These are phyloP conservation scores for Neltuma alba DNA, from an alignment of 306 rosid species.

Conservation along the genomic window DNA sequence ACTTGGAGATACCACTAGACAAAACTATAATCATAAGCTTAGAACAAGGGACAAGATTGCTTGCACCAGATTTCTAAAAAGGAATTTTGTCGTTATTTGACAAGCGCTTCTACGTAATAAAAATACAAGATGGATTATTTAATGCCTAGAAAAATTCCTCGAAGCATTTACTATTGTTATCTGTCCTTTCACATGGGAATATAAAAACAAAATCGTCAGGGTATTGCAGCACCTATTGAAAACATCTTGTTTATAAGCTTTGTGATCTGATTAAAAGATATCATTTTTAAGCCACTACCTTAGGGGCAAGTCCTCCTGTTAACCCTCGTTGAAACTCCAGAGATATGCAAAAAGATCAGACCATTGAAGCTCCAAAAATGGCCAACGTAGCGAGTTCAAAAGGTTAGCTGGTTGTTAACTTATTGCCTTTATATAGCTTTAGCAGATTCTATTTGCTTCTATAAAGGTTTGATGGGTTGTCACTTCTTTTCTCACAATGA, in stretches of 20 bases:
- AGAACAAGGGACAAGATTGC: background rate
- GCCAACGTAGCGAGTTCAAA: background rate
- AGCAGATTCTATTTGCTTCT: background rate
- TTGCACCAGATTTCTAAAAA: background rate
- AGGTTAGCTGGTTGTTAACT: conserved; percentile 1
- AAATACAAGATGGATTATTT: background rate
- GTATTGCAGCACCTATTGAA: background rate
- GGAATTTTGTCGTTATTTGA: background rate
- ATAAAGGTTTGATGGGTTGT: background rate
- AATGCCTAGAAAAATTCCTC: background rate
- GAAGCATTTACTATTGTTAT: background rate
- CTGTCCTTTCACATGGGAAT: background rate
- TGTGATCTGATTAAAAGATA: background rate
- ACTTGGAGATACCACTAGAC: background rate
- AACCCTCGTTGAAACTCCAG: background rate
- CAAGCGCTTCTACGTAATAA: background rate
- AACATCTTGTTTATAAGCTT: background rate
- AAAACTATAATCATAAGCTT: background rate
- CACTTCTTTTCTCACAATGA: background rate
- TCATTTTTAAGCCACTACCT: background rate
- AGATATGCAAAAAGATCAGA: background rate
- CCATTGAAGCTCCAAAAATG: conserved; percentile 33
- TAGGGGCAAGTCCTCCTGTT: background rate
- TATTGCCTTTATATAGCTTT: background rate
- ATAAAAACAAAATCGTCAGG: background rate